These are phyloP conservation scores for Cornus kousa DNA, from an alignment of 148 eudicot genomes.

Conservation along the genomic window DNA sequence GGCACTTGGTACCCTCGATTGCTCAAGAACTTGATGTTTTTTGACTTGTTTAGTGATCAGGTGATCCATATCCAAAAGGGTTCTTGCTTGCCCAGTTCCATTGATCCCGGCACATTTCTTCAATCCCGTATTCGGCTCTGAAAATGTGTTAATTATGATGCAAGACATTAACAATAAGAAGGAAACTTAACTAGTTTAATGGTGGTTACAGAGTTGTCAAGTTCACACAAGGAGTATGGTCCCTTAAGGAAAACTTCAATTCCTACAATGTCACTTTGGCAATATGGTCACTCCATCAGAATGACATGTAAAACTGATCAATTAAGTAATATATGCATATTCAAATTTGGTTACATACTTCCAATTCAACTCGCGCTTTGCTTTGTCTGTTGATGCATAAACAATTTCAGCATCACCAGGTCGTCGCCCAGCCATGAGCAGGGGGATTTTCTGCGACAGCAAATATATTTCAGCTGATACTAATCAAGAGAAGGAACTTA, in stretches of 20 bases:
- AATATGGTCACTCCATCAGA: too few relatives aligned
- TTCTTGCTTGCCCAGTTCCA: constrained; percentile 99
- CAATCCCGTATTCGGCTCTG: constrained; percentile 82
- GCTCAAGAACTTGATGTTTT: too few relatives aligned
- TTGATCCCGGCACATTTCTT: constrained; percentile 90
- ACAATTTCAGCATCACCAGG: constrained; percentile 95
- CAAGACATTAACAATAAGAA: too few relatives aligned
- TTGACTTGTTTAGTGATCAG: constrained; percentile 5
- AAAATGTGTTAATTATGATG: constrained; percentile 7
- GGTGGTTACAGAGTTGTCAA: too few relatives aligned
- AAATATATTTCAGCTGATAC: too few relatives aligned
- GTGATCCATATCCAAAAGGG: constrained; percentile 71
- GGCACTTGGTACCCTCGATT: too few relatives aligned
- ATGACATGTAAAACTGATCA: not conserved
- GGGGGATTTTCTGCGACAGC: constrained; percentile 68
- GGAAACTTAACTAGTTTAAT: too few relatives aligned
- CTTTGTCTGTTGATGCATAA: constrained; percentile 85
- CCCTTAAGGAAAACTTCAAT: too few relatives aligned
- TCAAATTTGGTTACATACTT: constrained; percentile 48
- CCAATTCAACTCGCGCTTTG: constrained; percentile 82
- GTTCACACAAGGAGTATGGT: too few relatives aligned
- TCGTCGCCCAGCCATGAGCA: constrained; percentile 67
- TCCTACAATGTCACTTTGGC: too few relatives aligned
- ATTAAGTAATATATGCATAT: too few relatives aligned
- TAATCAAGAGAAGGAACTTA: too few relatives aligned